Evolutionary conservation across 1,139 yeast species (phyloP), one percentile per base, ranked within the genome.

Genomic region (Suhomyces panamericanus): DNA sequence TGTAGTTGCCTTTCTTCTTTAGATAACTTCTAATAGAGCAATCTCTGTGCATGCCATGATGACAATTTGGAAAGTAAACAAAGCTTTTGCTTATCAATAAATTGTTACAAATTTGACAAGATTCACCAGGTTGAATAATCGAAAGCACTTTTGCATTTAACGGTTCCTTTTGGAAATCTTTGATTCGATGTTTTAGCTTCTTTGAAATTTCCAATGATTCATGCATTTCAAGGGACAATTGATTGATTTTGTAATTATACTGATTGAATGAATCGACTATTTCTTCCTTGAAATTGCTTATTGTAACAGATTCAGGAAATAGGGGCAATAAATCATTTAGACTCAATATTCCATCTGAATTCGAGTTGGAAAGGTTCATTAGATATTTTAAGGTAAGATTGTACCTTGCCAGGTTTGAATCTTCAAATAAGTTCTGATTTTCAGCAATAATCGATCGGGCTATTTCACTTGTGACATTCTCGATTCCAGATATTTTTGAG

Each of bases 21-120:
- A 85, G 62, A 34, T 85, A 77, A 32, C 69, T 69, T 46, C 81
- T 78, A 5, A 87, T 78, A 24, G 90, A 65, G 65, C 99, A 95
- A 57, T 90, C 96, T 46, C 85, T 84, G 61, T 95, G 99, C 68
- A 87, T 87, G 7, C 88, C 82, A 64, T 93, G 99, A 49, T 81
- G 86, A 59, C 99, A 93, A 47, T 70, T 73, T 0, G 97, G 96
- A 59, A 90, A 93, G 10, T 85, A 81, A 41, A 86, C 75, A 57
- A 90, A 91, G 56, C 85, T 84, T 47, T 91, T 79, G 4, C 83
- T 78, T 3, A 89, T 77, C 38, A 93, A 68, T 6, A 95, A 76
- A 52, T 77, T 77, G 14, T 74, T 67, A 64, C 99, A 95, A 5
- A 80, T 54, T 37, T 78, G 73, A 66, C 99, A 93, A 1, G 93